These are phyloP conservation scores for Cicer bijugum DNA, from an alignment of 306 rosid genomes.

Conservation along the genomic window DNA sequence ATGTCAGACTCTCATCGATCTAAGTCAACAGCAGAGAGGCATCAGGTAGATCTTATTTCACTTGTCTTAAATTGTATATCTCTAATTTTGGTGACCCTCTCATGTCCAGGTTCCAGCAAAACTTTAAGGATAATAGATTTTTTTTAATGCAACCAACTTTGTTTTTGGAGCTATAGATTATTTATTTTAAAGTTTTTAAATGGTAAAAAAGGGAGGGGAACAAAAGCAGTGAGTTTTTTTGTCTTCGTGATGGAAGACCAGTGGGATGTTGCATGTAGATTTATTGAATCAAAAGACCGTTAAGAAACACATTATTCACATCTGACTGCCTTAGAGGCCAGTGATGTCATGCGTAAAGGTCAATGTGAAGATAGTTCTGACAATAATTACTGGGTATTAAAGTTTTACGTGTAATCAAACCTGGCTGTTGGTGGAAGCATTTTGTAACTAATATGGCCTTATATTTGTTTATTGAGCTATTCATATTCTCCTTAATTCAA, in stretches of 20 bases:
- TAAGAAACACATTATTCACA: background rate
- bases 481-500: background rate
- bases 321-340: background rate
- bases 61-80: slow-evolving; percentile 19
- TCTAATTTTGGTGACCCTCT: slow-evolving; percentile 26
- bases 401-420: background rate
- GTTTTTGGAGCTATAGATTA: slow-evolving; percentile 6
- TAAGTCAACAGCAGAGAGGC: slow-evolving; percentile 74
- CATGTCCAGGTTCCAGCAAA: slow-evolving; percentile 8
- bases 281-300: background rate
- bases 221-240: slow-evolving; percentile 19
- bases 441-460: background rate
- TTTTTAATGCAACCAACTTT: slow-evolving; percentile 12
- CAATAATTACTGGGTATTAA: background rate
- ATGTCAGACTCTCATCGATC: slow-evolving; percentile 81
- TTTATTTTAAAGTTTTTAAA: background rate
- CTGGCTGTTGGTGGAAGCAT: background rate
- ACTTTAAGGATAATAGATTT: background rate
- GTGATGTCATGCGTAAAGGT: background rate
- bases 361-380: background rate
- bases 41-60: slow-evolving; percentile 66
- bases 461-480: background rate
- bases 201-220: slow-evolving; percentile 12
- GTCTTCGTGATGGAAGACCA: background rate
- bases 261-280: background rate